Percentiles rank a stretch among this genome's conserved stretches.
Conservation (phyloP, 2,329 filamentous ascomycete species). For the Trichoderma afroharzianum region DNA sequence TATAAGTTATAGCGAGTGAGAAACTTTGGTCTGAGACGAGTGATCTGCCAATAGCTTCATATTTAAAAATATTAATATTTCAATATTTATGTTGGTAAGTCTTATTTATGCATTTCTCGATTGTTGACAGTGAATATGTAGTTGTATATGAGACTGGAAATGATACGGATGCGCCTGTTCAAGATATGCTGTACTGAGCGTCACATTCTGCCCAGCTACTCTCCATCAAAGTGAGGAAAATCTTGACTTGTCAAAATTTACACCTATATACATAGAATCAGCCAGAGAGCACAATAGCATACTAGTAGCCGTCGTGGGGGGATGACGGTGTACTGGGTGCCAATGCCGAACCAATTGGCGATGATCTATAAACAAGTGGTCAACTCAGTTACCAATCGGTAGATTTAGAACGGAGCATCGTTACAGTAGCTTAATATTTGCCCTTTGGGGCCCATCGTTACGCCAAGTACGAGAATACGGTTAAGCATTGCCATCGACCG, state of each 20-base stretch:
- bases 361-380: not conserved
- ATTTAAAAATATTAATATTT: not conserved
- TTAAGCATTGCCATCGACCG: not conserved
- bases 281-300: not conserved
- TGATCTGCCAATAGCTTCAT: not conserved
- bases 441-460: not conserved
- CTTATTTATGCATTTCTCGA: not conserved
- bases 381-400: not conserved
- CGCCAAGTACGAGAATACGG: not conserved
- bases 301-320: not conserved
- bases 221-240: no score
- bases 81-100: not conserved
- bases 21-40: not conserved
- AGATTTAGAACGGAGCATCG: not conserved
- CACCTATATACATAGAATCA: no score
- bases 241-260: no score
- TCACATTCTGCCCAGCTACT: not conserved
- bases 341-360: not conserved
- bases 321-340: not conserved
- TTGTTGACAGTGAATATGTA: not conserved
- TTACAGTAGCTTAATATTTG: not conserved
- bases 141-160: not conserved
- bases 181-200: not conserved
- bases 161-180: not conserved
- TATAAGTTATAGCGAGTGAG: not conserved